Evolutionary conservation across 2,329 filamentous ascomycete species (phyloP).

Genomic region (Nemania abortiva): DNA sequence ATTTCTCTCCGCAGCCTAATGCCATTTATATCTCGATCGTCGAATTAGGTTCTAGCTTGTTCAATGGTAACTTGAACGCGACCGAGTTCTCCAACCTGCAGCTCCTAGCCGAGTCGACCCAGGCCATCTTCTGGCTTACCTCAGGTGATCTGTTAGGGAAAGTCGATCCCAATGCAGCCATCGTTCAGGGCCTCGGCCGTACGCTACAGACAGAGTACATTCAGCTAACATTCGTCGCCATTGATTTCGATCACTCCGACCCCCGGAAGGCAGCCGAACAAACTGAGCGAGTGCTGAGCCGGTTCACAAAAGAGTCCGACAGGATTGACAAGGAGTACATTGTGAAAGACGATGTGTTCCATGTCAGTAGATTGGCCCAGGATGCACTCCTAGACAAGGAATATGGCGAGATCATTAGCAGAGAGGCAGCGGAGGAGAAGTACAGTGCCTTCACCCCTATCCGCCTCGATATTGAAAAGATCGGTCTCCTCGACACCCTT

Average conservation of each 20-base stretch:
- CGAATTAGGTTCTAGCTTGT: constrained; percentile 32
- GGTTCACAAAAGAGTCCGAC: constrained; percentile 28
- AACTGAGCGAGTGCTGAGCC: constrained; percentile 13
- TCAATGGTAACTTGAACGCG: constrained; percentile 34
- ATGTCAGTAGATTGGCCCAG: constrained; percentile 32
- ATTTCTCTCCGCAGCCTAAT: constrained; percentile 27
- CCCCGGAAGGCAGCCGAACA: constrained; percentile 17
- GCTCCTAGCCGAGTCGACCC: constrained; percentile 24
- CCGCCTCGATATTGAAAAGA: constrained; percentile 30
- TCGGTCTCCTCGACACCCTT: constrained; percentile 38
- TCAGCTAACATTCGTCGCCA: constrained; percentile 24
- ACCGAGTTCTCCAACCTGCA: constrained; percentile 31
- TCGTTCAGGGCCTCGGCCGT: constrained; percentile 34
- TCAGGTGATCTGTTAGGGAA: constrained; percentile 31
- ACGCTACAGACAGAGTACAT: constrained; percentile 31
- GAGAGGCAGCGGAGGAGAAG: constrained; percentile 23
- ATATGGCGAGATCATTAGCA: constrained; percentile 30
- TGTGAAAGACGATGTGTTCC: constrained; percentile 33
- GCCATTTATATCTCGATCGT: constrained; percentile 36
- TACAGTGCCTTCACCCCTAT: constrained; percentile 29
- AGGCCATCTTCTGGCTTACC: constrained; percentile 36
- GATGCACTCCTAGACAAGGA: constrained; percentile 28
- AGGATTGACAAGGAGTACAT: constrained; percentile 37
- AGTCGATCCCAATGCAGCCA: constrained; percentile 31
- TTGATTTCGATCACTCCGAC: constrained; percentile 28